phyloP scores from a whole-genome alignment of 305 asterid genomes.

The Fraxinus nigra region DNA sequence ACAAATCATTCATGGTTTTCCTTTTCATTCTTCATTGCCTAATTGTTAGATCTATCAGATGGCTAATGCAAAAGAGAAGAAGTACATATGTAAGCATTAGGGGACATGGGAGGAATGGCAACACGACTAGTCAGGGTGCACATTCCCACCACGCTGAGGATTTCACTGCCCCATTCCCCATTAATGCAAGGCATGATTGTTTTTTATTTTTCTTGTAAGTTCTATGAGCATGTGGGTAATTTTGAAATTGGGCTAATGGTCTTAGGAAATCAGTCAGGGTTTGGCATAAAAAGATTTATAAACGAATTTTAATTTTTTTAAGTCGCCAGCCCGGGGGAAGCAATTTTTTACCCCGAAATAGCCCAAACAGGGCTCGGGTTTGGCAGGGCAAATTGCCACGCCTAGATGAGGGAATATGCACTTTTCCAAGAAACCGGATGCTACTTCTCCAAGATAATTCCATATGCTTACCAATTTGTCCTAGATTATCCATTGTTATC shows the following conservation, averaged over 20 bases:
- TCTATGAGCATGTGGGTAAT: neutral
- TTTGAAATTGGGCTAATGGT: neutral
- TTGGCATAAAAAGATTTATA: neutral
- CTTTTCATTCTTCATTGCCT: no score
- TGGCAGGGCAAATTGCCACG: neutral
- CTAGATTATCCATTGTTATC: conserved; percentile 61
- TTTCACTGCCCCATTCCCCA: neutral
- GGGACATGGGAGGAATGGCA: no score
- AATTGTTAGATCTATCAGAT: no score
- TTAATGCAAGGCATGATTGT: neutral
- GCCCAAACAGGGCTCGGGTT: neutral
- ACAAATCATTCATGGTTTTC: no score
- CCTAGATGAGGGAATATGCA: neutral
- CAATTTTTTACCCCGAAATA: neutral
- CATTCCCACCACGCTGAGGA: neutral
- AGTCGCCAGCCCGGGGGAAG: neutral
- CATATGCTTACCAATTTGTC: conserved; percentile 61
- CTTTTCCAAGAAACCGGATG: conserved; percentile 25
- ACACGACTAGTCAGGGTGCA: no score
- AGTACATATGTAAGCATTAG: neutral
- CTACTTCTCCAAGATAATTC: conserved; percentile 47
- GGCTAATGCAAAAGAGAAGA: no score
- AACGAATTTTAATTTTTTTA: neutral
- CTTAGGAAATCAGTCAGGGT: neutral
- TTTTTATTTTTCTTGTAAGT: neutral